phyloP scores from a whole-genome alignment of 495 filamentous ascomycete species.

The Physcia stellaris region DNA sequence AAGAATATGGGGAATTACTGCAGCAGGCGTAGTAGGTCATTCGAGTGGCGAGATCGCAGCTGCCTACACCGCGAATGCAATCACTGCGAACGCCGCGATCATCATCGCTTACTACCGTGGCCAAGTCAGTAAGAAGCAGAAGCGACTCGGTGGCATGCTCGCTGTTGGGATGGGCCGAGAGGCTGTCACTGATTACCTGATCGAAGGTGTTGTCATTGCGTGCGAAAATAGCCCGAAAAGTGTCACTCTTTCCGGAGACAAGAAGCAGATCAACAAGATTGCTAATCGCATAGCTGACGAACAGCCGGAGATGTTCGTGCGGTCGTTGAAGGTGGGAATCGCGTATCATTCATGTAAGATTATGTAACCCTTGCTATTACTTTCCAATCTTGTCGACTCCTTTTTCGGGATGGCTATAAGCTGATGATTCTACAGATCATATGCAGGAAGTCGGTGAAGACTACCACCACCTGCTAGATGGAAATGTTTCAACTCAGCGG shows the following conservation, averaged over 20 bases:
- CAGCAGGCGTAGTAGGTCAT: slow-evolving; percentile 21
- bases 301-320: slow-evolving; percentile 8
- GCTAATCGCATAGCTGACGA: neutral
- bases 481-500: neutral
- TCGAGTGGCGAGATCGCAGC: slow-evolving; percentile 31
- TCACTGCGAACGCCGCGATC: slow-evolving; percentile 5
- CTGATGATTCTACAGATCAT: no score
- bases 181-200: slow-evolving; percentile 14
- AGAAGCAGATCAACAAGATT: slow-evolving; percentile 11
- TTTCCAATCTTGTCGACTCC: no score
- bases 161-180: slow-evolving; percentile 19
- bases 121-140: slow-evolving; percentile 2
- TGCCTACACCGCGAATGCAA: slow-evolving; percentile 13
- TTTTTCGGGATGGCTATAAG: no score
- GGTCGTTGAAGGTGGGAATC: slow-evolving; percentile 16
- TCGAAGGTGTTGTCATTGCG: slow-evolving; percentile 21
- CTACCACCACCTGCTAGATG: neutral
- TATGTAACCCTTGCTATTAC: slow-evolving; percentile 7
- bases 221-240: slow-evolving; percentile 30
- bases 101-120: slow-evolving; percentile 22
- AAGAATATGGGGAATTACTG: slow-evolving; percentile 9
- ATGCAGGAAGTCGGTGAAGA: slow-evolving; percentile 26
- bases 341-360: slow-evolving; percentile 27
- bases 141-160: slow-evolving; percentile 15
- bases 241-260: slow-evolving; percentile 28